Evolutionary conservation across 2,329 filamentous ascomycete species (phyloP).

Genomic region (Ophiostoma ulmi): DNA sequence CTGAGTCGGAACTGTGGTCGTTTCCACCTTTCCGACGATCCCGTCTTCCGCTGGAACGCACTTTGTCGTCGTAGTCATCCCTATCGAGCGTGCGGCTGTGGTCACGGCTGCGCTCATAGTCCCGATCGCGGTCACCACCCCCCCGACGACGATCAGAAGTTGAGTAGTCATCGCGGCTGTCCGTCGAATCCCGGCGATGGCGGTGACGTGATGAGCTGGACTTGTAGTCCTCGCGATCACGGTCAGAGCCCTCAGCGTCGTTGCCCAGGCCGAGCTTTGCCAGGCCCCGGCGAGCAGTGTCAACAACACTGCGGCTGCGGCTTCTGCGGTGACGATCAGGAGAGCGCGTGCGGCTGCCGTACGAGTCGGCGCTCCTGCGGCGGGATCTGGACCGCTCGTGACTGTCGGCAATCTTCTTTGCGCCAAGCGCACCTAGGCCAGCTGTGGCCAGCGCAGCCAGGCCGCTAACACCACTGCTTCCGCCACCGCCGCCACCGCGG

Average conservation of each 20-base stretch:
- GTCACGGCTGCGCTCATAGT: slow-evolving; percentile 38
- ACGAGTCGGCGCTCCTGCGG: slow-evolving; percentile 48
- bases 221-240: slow-evolving; percentile 30
- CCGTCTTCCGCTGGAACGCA: slow-evolving; percentile 38
- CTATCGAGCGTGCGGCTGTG: slow-evolving; percentile 35
- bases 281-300: slow-evolving; percentile 55
- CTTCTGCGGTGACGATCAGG: slow-evolving; percentile 43
- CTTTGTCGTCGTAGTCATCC: slow-evolving; percentile 47
- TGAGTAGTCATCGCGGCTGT: slow-evolving; percentile 44
- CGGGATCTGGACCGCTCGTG: slow-evolving; percentile 46
- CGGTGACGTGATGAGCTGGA: slow-evolving; percentile 28
- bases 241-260: slow-evolving; percentile 38
- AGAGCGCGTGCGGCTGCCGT: slow-evolving; percentile 41
- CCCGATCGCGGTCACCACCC: slow-evolving; percentile 19
- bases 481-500: slow-evolving; percentile 36
- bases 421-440: slow-evolving; percentile 55
- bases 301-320: slow-evolving; percentile 62
- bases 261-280: slow-evolving; percentile 58
- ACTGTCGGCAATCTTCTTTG: slow-evolving; percentile 54
- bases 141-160: slow-evolving; percentile 35
- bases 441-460: slow-evolving; percentile 61
- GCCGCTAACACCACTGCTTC: slow-evolving; percentile 43
- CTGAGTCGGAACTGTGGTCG: slow-evolving; percentile 48
- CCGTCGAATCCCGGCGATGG: slow-evolving; percentile 34
- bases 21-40: slow-evolving; percentile 37